A percentile compares a stretch with the other conserved stretches of the same genome.
Conservation (phyloP, 345 rosid species). For the Eutrema yunnanense region DNA sequence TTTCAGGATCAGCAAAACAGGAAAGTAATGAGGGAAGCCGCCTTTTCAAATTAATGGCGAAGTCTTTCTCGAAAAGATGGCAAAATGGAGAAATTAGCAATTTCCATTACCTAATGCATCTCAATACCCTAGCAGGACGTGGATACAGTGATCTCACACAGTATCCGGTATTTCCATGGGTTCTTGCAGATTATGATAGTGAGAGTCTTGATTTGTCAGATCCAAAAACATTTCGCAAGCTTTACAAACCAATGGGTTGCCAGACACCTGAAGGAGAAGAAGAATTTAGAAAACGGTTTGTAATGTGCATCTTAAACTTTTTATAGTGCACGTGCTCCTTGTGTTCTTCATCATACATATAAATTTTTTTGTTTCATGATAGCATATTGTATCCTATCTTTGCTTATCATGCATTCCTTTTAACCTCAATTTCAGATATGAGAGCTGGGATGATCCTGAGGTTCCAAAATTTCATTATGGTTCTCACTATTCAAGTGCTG, state of each 20-base stretch:
- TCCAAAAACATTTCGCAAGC: constrained; percentile 84
- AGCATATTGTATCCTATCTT: background rate
- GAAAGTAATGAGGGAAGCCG: constrained; percentile 93
- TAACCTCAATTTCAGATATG: constrained; percentile 54
- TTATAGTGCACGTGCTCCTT: background rate
- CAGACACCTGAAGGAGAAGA: constrained; percentile 96
- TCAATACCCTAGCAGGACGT: constrained; percentile 97
- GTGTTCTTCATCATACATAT: background rate
- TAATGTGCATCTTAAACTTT: constrained; percentile 15
- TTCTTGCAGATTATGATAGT: constrained; percentile 93
- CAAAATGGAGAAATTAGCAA: constrained; percentile 99
- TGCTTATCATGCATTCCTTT: constrained; percentile 1
- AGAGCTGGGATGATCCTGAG: constrained; percentile 99
- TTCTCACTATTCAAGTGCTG: constrained; percentile 99
- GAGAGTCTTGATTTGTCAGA: constrained; percentile 76
- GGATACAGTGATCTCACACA: constrained; percentile 99
- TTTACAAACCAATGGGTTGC: constrained; percentile 99
- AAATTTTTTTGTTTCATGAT: constrained; percentile 8
- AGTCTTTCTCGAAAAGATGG: constrained; percentile 99
- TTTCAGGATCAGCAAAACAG: constrained; percentile 89
- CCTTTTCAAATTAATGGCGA: constrained; percentile 84
- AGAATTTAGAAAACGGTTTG: constrained; percentile 94
- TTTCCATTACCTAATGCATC: constrained; percentile 99
- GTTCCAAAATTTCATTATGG: constrained; percentile 99
- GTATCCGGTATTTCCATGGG: constrained; percentile 99